These are phyloP conservation scores for Corynascus novoguineensis DNA, from an alignment of 495 filamentous ascomycete species.

Conservation along the genomic window DNA sequence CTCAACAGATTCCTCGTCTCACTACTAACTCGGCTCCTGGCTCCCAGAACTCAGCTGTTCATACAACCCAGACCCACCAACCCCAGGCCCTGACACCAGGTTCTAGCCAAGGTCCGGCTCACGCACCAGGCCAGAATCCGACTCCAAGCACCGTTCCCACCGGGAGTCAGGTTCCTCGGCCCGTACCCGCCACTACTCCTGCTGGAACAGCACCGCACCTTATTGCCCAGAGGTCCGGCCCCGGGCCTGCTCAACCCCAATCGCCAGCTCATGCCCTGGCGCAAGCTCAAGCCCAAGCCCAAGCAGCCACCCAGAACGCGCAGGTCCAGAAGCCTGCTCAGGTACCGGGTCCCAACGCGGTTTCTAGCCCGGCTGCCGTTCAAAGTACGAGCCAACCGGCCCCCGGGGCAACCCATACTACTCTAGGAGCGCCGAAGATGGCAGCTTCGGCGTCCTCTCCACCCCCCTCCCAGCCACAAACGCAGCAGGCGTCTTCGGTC, in stretches of 20 bases:
- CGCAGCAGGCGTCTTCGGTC: not conserved
- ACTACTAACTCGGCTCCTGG: not conserved
- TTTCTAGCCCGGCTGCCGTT: not conserved
- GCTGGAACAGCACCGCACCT: not conserved
- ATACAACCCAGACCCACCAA: not conserved
- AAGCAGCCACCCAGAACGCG: not conserved
- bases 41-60: not conserved
- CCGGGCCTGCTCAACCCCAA: not conserved
- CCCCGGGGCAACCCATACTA: not conserved
- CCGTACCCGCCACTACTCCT: too few relatives aligned
- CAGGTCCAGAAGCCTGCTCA: not conserved
- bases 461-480: not conserved
- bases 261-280: constrained; percentile 1
- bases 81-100: not conserved
- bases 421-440: not conserved
- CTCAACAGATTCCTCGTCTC: constrained; percentile 4
- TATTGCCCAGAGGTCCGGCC: not conserved
- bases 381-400: not conserved
- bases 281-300: constrained; percentile 1
- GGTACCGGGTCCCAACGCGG: not conserved
- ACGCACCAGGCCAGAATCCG: not conserved
- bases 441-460: not conserved
- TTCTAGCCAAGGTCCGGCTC: not conserved
- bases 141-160: not conserved
- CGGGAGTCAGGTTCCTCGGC: not conserved